Base-by-base conservation (phyloP, 169 alveolate genomes). In the Cryptosporidium sp. region DNA sequence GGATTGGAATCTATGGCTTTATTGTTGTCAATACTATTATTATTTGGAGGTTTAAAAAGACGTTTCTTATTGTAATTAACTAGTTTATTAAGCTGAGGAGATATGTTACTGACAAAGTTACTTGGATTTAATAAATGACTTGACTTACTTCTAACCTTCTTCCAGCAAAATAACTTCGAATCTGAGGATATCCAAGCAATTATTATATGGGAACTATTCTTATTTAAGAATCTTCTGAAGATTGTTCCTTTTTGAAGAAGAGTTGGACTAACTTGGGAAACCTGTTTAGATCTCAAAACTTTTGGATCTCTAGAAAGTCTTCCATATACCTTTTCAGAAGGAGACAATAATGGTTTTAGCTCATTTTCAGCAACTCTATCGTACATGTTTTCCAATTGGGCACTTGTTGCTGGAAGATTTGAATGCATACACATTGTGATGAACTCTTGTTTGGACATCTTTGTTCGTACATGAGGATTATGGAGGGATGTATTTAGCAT, bases 181-280 rank as follows among this genome's bases (percentile, higher is more conserved):
- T 80, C 89, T 23, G 71, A 67, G 14, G 89, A 80, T 37, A 80
- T 61, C 89, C 89, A 80, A n/a, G 89, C 89, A 65, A 80, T 65
- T n/a, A 80, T 80, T 6, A 52, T 59, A 39, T 62, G 73, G 2
- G 89, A 65, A 8, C 51, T 80, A 26, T 62, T 58, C 10, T 50
- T 41, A 10, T 29, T 61, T 16, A 16, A 23, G 70, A 62, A 80
- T 80, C 65, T 80, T 31, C 89, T 80, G 18, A 80, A 80, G 5
- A 80, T 41, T 18, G 89, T 43, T 26, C 89, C 89, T 45, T 80
- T 80, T 48, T 80, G 89, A 26, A 80, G 68, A 23, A 80, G 68
- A 10, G 75, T 26, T 7, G 74, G 68, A 50, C 43, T 59, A 26
- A 80, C 68, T 29, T 43, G 33, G n/a, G 89, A 67, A 4, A 80